Evolutionary conservation across 2,329 filamentous ascomycete species (phyloP), one percentile per base, ranked within the genome.

Genomic region (Atkinsonella texensis): DNA sequence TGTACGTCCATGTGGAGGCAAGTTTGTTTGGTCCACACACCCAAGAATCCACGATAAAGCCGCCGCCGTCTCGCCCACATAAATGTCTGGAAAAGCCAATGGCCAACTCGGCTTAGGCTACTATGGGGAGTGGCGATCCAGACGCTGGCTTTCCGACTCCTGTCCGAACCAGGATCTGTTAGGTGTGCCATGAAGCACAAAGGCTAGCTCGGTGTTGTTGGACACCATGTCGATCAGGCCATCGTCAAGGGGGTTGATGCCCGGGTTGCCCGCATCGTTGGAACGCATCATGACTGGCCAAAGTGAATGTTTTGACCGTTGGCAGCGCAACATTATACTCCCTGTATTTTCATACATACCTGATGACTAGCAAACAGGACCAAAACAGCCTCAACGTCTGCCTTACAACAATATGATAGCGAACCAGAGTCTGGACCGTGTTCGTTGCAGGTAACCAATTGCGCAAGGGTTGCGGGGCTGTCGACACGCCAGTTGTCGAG

Each of bases 201-300:
- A 46, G 49, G 32, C 20, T 31, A 15, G 47, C 17, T 39, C 15
- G n/a, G 23, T 31, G 48, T 13, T 18, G 35, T 18, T 46, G 33
- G 20, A 41, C 43, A 46, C 42, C 38, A 12, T 46, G 42, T 32
- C 17, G 12, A 18, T 32, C 42, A 17, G 42, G 48, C 41, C 15
- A n/a, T 38, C 15, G 32, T 46, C 44, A 32, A 49, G 32, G 33
- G 17, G 44, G 50, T 35, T 23, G 11, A 49, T 49, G 38, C 49
- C 46, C 20, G 46, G 51, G 51, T 46, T 53, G 46, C 51, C 28
- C 53, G 46, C 38, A 49, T 48, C 40, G 33, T 48, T 45, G 53
- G 53, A 51, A 53, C 51, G 32, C 13, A 20, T 49, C 17, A 45
- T 48, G 38, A 48, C 50, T 51, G 50, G 50, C 15, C 12, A 20